Base-by-base conservation (phyloP, 768 basidiomycete genomes). In the Hypholoma sublateritium region DNA sequence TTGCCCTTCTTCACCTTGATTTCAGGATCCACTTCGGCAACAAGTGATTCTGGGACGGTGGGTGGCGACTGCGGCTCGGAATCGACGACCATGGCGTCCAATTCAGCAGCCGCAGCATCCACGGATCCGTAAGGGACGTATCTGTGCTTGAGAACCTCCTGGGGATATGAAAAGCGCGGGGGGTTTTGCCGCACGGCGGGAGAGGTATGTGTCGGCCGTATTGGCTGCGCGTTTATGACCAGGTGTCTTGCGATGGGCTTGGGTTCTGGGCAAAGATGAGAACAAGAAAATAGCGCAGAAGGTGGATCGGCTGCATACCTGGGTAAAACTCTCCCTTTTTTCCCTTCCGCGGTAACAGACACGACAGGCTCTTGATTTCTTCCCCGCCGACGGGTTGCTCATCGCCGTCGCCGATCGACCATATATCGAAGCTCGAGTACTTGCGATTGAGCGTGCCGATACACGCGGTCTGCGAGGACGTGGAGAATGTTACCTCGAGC, bases 91-190 rank as follows among this genome's bases (percentile, higher is more conserved):
- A 73, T 70, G 13, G 70, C 66, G n/a, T 32, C 47, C 13, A 62
- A 66, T 16, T 65, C 67, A 3, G 55, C 66, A 7, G 71, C 67
- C 12, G 19, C 34, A 14, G 34, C n/a, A 28, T 48, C 34, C 60
- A 76, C 66, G 13, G 86, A 81, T 1, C 88, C 88, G 25, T 79
- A 82, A 0, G 89, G 88, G 60, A 82, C 65, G 67, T 87, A 91
- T 1, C 72, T 66, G 61, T 89, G 88, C 56, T 77, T 89, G 32
- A 91, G 74, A 1, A 84, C 61, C 44, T 88, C 84, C 46, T 75
- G 72, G 0, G 89, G 81, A 62, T 90, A 83, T 9, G 72, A 77
- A 3, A 78, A 74, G 17, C 89, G 78, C 1, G 83, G 77, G 6
- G 84, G 81, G 57, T 84, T 84, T 65, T 81, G 72, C 53, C 75